These are phyloP conservation scores for Penicillium samsonianum DNA, from an alignment of 495 filamentous ascomycete genomes.

Conservation along the genomic window DNA sequence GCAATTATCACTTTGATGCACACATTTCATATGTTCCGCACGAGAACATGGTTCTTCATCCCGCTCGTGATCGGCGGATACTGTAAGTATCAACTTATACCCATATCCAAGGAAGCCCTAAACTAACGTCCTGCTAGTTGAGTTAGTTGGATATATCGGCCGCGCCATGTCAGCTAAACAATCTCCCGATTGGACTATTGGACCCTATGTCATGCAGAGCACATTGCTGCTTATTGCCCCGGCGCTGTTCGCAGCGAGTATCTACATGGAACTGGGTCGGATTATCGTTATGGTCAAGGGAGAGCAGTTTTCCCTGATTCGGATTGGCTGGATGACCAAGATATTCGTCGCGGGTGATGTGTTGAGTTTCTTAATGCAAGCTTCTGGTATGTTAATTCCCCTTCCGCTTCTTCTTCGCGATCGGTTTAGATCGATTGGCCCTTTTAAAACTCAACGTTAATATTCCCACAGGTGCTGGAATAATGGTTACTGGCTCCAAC, in stretches of 20 bases:
- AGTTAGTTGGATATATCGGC: conserved; percentile 42
- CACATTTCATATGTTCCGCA: conserved; percentile 39
- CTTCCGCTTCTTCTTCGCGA: background rate
- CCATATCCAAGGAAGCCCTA: background rate
- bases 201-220: conserved; percentile 50
- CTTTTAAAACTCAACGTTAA: background rate
- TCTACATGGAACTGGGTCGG: conserved; percentile 58
- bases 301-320: conserved; percentile 40
- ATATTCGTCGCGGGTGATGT: conserved; percentile 41
- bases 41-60: conserved; percentile 54
- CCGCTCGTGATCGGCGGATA: conserved; percentile 53
- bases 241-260: conserved; percentile 53
- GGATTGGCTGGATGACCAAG: conserved; percentile 49
- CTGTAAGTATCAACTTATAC: conserved; percentile 39
- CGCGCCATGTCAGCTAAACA: conserved; percentile 35
- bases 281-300: conserved; percentile 45
- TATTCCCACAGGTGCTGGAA: conserved; percentile 23
- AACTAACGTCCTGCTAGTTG: conserved; percentile 22
- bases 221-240: conserved; percentile 51
- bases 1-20: conserved; percentile 37
- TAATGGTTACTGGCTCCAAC: conserved; percentile 26
- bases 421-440: too few species aligned
- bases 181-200: conserved; percentile 26
- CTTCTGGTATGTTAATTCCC: conserved; percentile 9
- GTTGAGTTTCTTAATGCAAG: conserved; percentile 43